Percentiles rank a stretch among this genome's conserved stretches.
These are phyloP conservation scores for Talaromyces sp. DNA, from an alignment of 2,329 filamentous ascomycete species.

Conservation along the genomic window DNA sequence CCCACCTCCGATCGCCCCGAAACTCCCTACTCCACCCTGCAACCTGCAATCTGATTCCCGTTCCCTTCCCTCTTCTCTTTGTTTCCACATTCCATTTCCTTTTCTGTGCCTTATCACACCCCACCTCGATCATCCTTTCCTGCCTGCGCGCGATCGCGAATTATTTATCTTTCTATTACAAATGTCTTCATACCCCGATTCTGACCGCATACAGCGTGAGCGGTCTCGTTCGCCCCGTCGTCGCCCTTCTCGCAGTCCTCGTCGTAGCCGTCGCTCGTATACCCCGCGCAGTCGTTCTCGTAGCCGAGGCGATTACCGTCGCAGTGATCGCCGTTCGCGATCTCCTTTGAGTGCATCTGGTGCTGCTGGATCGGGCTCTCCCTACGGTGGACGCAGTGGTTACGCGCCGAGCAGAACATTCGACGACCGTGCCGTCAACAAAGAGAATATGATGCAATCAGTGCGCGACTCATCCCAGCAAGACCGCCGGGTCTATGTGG, in stretches of 20 bases:
- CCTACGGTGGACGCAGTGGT: constrained; percentile 62
- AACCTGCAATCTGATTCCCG: constrained; percentile 3
- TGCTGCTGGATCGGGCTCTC: constrained; percentile 69
- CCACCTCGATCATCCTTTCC: constrained; percentile 2
- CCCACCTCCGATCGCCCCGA: constrained; percentile 8
- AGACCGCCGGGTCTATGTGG: constrained; percentile 98
- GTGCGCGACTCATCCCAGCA: constrained; percentile 95
- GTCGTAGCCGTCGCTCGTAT: constrained; percentile 74
- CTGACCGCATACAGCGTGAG: constrained; percentile 68
- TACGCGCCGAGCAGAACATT: constrained; percentile 70
- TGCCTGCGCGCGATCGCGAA: not conserved
- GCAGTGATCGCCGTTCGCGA: constrained; percentile 74
- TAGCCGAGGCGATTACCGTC: constrained; percentile 77
- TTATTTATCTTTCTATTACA: constrained; percentile 1
- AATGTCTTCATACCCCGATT: constrained; percentile 31
- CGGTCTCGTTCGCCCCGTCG: constrained; percentile 66
- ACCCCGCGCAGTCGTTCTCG: constrained; percentile 78
- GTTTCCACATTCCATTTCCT: not conserved
- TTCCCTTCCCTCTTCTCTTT: not conserved
- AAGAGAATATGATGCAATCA: constrained; percentile 95
- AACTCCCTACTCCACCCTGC: constrained; percentile 17
- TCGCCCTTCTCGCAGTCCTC: constrained; percentile 76
- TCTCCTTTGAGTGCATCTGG: constrained; percentile 80
- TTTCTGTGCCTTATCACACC: not conserved
- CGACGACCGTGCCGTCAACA: constrained; percentile 80